Conservation (phyloP, 2,329 filamentous ascomycete genomes). For the Periconia digitata region DNA sequence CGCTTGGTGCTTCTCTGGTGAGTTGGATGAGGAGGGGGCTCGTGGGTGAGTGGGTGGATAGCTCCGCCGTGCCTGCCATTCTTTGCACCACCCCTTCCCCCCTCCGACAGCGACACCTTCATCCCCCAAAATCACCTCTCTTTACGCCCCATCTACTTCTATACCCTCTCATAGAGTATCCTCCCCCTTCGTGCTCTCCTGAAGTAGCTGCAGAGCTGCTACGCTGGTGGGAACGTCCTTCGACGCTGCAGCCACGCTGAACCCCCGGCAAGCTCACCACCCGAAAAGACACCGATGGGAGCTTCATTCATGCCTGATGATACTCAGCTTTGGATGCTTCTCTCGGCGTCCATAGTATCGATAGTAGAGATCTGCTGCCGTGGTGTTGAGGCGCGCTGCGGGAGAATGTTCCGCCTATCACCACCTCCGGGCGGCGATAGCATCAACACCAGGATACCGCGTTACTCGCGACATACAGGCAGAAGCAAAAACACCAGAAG, state of each 20-base stretch:
- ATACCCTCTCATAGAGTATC: background rate
- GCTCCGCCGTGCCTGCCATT: background rate
- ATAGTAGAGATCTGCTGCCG: background rate
- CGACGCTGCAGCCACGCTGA: background rate
- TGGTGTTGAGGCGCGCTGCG: background rate
- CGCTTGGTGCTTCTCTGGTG: background rate
- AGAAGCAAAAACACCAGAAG: background rate
- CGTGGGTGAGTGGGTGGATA: background rate
- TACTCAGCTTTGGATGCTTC: too few relatives aligned
- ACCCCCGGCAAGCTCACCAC: too few relatives aligned
- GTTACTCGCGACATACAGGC: background rate
- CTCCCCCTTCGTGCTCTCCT: background rate
- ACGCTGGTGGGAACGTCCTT: background rate
- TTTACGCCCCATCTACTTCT: background rate
- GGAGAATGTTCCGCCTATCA: background rate
- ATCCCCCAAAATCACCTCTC: background rate
- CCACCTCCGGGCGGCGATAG: background rate
- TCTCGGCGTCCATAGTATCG: too few relatives aligned
- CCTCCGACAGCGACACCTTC: background rate
- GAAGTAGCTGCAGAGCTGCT: background rate
- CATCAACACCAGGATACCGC: background rate
- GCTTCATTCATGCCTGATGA: too few relatives aligned
- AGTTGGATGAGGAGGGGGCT: background rate
- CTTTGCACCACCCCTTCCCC: background rate
- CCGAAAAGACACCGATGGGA: too few relatives aligned